Conservation (phyloP, 345 rosid species). For the Raphanus sativus region DNA sequence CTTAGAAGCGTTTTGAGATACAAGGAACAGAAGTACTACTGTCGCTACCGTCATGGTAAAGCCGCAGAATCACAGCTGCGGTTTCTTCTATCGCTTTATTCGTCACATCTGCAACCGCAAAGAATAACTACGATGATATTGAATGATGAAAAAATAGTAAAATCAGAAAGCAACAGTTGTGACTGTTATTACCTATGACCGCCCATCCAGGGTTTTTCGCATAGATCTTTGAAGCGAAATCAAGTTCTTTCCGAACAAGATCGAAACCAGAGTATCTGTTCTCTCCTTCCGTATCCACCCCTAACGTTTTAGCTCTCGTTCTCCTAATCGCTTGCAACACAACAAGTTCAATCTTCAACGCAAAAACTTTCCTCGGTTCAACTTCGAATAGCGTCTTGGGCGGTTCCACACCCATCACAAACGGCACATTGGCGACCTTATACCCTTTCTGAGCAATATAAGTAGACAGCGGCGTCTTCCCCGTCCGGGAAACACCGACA, state of each 20-base stretch:
- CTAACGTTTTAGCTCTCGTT: conserved; percentile 73
- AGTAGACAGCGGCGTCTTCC: conserved; percentile 84
- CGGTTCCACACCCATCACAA: conserved; percentile 71
- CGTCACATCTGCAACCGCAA: conserved; percentile 65
- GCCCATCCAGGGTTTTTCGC: conserved; percentile 81
- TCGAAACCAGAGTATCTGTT: conserved; percentile 86
- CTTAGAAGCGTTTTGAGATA: conserved; percentile 64
- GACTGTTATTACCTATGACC: conserved; percentile 52
- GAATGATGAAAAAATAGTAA: not conserved
- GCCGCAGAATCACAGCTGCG: conserved; percentile 72
- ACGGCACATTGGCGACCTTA: conserved; percentile 80
- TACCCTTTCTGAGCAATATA: conserved; percentile 85
- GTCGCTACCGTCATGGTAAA: conserved; percentile 64
- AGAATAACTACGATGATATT: not conserved
- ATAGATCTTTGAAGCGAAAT: conserved; percentile 59
- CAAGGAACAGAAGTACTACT: conserved; percentile 59
- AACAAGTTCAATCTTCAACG: conserved; percentile 65
- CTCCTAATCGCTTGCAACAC: conserved; percentile 71
- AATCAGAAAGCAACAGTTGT: not conserved
- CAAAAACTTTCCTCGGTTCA: conserved; percentile 78
- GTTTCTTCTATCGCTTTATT: conserved; percentile 94
- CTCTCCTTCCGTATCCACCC: conserved; percentile 52
- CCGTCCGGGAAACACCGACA: conserved; percentile 79
- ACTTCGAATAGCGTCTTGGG: conserved; percentile 66
- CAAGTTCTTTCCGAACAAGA: conserved; percentile 64